phyloP scores from a whole-genome alignment of 2,329 filamentous ascomycete species.

The Penicillium sumatraense region DNA sequence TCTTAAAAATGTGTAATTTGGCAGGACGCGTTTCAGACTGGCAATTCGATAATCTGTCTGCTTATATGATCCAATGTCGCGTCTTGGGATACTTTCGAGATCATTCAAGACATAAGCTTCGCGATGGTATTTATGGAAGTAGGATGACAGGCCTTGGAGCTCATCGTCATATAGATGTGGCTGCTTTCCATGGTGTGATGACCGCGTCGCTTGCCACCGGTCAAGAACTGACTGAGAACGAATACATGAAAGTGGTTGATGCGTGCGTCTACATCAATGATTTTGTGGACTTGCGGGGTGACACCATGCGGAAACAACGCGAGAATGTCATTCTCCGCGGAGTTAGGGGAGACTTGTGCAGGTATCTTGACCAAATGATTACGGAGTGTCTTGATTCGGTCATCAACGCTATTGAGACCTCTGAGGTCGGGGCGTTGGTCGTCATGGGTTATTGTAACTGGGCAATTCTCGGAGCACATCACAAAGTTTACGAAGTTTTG shows the following conservation, averaged over 20 bases:
- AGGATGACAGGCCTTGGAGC: constrained; percentile 17
- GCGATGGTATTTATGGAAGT: constrained; percentile 23
- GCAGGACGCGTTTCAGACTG: constrained; percentile 17
- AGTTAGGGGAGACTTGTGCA: constrained; percentile 16
- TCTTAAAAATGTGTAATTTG: constrained; percentile 25
- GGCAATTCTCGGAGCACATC: constrained; percentile 27
- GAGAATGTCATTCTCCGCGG: constrained; percentile 27
- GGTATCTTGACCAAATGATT: constrained; percentile 19
- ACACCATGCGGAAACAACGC: constrained; percentile 22
- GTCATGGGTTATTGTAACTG: constrained; percentile 28
- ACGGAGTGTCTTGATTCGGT: constrained; percentile 1
- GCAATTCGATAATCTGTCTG: constrained; percentile 22
- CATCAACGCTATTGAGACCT: constrained; percentile 10
- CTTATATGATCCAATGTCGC: constrained; percentile 24
- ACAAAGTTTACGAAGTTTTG: constrained; percentile 24
- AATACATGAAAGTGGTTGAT: constrained; percentile 13
- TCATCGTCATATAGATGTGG: constrained; percentile 26
- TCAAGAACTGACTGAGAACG: constrained; percentile 6
- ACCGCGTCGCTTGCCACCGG: constrained; percentile 21
- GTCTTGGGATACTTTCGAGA: constrained; percentile 26
- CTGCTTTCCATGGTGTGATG: constrained; percentile 19
- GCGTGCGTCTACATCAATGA: constrained; percentile 22
- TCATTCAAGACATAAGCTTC: constrained; percentile 14
- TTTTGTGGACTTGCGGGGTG: constrained; percentile 26
- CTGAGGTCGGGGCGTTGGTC: constrained; percentile 13